These are phyloP conservation scores for Pugionium dolabratum DNA, from an alignment of 345 rosid genomes.

Conservation along the genomic window DNA sequence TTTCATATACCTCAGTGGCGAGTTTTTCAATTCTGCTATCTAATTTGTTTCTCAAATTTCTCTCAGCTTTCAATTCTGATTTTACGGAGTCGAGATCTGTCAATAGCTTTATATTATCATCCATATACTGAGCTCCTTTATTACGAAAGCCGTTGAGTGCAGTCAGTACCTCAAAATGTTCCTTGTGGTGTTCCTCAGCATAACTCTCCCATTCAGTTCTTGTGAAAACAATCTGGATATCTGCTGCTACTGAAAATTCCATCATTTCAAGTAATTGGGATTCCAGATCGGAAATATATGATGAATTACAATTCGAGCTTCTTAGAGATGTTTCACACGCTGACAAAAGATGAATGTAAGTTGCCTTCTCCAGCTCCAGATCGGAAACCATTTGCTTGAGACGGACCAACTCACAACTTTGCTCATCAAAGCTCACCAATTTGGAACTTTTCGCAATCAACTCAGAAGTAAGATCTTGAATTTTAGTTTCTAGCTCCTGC, in stretches of 20 bases:
- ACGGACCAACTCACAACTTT: slow-evolving; percentile 55
- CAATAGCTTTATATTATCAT: slow-evolving; percentile 56
- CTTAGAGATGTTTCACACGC: slow-evolving; percentile 55
- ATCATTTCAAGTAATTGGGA: slow-evolving; percentile 66
- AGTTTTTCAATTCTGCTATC: slow-evolving; percentile 54
- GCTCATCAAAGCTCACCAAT: slow-evolving; percentile 52
- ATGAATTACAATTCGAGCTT: slow-evolving; percentile 49
- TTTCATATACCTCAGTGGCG: slow-evolving; percentile 57
- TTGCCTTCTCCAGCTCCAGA: slow-evolving; percentile 64
- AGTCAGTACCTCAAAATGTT: slow-evolving; percentile 53
- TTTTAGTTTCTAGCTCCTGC: slow-evolving; percentile 44
- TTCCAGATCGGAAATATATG: slow-evolving; percentile 53
- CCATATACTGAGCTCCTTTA: slow-evolving; percentile 48
- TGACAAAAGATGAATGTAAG: slow-evolving; percentile 45
- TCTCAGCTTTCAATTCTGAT: slow-evolving; percentile 47
- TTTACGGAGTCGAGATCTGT: slow-evolving; percentile 48
- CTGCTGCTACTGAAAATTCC: slow-evolving; percentile 58
- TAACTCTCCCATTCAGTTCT: slow-evolving; percentile 55
- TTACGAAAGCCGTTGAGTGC: slow-evolving; percentile 51
- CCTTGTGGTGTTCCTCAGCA: slow-evolving; percentile 54
- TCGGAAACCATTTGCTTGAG: slow-evolving; percentile 58
- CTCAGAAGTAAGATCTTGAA: slow-evolving; percentile 57
- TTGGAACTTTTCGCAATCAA: slow-evolving; percentile 52
- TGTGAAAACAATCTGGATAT: slow-evolving; percentile 52
- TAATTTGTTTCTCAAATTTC: slow-evolving; percentile 33